Base-by-base conservation (phyloP, 2,329 filamentous ascomycete species). In the Talaromyces rugulosus region DNA sequence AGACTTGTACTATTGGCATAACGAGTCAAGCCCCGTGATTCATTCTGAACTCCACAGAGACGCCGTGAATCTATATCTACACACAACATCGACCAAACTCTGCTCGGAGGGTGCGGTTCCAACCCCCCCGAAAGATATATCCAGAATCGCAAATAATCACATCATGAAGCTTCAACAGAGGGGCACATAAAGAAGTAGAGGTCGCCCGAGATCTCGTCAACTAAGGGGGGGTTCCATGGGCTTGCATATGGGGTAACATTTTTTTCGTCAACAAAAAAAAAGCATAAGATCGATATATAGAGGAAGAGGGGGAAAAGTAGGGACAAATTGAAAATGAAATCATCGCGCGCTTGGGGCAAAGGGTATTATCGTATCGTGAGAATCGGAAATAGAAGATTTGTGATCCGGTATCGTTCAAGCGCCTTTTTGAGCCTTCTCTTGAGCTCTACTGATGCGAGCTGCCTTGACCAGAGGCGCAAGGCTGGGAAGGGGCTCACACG, bases 381-480 rank as follows among this genome's bases (percentile, higher is more conserved):
- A 54, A 62, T 69, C 68, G 66, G 68, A 65, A 70, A 69, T 62
- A 64, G 69, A 58, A 42, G 59, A 61, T 28, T 31, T 27, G 23
- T 27, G 14, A 40, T 44, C 9, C 36, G 31, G 12, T 31, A 18
- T n/a, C 14, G 36, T 62, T 63, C 68, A 77, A 61, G 74, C 72
- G 50, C 75, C 87, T 75, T 91, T 91, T 66, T 87, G 85, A 63
- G 87, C 87, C 78, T 91, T 91, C 78, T 98, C 94, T 71, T 94
- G 89, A 30, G 90, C 90, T 74, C 93, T 86, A 66, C 92, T 92
- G 74, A 91, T 87, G 67, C 93, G 86, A 55, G 94, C 94, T 50
- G 92, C 90, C 71, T 89, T 87, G 58, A 98, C 94, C 63, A 98
- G 84, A 9, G 94, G 93, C 30, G 94, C 89, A 60, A 98, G 83